Evolutionary conservation across 495 filamentous ascomycete species (phyloP).

Genomic region (Tuber indicum): DNA sequence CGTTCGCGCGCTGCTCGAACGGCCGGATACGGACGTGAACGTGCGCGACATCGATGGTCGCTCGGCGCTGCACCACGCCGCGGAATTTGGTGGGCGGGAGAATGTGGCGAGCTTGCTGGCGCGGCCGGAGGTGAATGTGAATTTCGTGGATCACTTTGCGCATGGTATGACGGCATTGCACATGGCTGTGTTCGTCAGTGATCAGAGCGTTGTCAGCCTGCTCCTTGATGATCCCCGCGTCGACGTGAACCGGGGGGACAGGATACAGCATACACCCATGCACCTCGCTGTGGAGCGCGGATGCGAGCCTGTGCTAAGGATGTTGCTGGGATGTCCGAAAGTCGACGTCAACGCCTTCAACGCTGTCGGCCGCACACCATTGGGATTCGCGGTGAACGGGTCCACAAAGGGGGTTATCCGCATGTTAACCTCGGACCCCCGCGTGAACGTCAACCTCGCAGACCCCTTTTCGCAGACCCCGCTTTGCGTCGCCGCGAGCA

Average conservation of each 20-base stretch:
- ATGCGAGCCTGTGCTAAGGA: not conserved
- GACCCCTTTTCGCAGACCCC: not conserved
- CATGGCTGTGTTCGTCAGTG: not conserved
- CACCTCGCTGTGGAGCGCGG: not conserved
- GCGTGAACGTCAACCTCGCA: not conserved
- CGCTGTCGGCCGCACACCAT: not conserved
- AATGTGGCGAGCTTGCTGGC: not conserved
- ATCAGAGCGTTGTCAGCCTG: not conserved
- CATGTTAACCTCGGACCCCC: not conserved
- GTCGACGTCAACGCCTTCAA: not conserved
- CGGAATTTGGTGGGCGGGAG: not conserved
- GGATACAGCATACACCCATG: not conserved
- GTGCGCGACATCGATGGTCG: not conserved
- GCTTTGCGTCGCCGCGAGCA: not conserved
- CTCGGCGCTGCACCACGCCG: not conserved
- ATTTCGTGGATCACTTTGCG: not conserved
- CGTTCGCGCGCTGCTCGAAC: not conserved
- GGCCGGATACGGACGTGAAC: not conserved
- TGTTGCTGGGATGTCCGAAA: not conserved
- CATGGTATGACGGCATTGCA: not conserved
- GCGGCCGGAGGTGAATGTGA: not conserved
- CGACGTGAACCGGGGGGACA: not conserved
- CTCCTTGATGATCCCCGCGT: not conserved
- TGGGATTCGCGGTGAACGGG: not conserved
- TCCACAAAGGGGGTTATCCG: not conserved